phyloP scores from a whole-genome alignment of 176 grass and related monocot species.

The Aegilops bicornis region DNA sequence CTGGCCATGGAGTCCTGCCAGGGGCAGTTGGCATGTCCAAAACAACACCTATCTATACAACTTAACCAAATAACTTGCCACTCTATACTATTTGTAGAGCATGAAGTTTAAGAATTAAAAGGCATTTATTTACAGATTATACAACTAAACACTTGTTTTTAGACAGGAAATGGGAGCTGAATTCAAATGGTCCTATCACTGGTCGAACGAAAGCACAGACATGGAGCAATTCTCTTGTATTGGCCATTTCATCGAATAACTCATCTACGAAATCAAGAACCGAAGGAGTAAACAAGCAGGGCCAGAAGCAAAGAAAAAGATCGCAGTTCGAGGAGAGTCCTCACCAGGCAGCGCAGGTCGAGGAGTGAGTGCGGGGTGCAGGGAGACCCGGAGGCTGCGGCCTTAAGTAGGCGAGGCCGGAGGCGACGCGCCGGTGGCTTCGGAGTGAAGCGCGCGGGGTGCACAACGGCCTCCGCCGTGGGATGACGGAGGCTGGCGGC shows the following conservation, averaged over 20 bases:
- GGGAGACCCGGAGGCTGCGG: neutral
- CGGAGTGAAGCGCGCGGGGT: slow-evolving; percentile 21
- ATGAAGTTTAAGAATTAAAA: neutral
- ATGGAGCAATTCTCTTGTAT: neutral
- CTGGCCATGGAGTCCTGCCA: neutral
- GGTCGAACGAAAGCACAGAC: neutral
- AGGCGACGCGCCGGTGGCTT: slow-evolving; percentile 35
- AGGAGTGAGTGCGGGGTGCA: neutral
- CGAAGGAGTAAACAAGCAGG: neutral
- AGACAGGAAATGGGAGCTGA: neutral
- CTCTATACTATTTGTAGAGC: neutral
- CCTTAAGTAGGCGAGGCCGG: slow-evolving; percentile 33
- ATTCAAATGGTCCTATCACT: neutral
- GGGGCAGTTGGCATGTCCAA: neutral
- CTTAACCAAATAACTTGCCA: neutral
- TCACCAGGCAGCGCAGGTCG: slow-evolving; percentile 26
- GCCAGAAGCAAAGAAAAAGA: neutral
- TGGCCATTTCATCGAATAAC: neutral
- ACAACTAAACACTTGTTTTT: neutral
- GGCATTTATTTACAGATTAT: neutral
- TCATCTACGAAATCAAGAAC: neutral
- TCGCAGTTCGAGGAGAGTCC: neutral
- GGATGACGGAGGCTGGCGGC: neutral
- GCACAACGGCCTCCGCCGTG: slow-evolving; percentile 5
- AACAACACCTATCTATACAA: neutral